These are phyloP conservation scores for Zasmidium angulare DNA, from an alignment of 2,329 filamentous ascomycete species.

Conservation along the genomic window DNA sequence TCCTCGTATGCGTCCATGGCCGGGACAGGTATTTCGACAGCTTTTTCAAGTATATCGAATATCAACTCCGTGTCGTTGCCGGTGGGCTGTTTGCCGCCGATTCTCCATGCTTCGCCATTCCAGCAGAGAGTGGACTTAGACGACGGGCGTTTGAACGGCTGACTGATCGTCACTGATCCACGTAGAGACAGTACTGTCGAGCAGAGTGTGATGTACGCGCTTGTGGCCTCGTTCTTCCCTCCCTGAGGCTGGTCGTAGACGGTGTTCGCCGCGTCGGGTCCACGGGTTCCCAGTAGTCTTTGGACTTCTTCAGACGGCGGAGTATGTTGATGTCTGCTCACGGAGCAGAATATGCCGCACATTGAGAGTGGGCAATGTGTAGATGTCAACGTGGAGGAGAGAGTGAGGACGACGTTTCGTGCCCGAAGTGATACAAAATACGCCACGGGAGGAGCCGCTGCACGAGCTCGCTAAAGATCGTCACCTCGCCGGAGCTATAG, in stretches of 20 bases:
- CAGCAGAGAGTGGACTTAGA: constrained; percentile 77
- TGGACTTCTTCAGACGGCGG: constrained; percentile 21
- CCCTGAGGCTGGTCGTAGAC: constrained; percentile 7
- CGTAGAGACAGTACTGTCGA: constrained; percentile 92
- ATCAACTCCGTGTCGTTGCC: constrained; percentile 79
- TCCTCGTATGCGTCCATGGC: constrained; percentile 2
- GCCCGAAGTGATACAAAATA: neutral
- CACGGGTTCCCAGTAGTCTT: constrained; percentile 29
- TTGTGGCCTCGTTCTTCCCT: neutral
- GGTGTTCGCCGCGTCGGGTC: constrained; percentile 30
- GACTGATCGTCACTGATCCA: constrained; percentile 66
- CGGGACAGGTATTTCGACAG: neutral
- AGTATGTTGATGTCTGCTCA: constrained; percentile 26
- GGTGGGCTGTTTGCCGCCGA: constrained; percentile 57
- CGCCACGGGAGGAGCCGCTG: neutral
- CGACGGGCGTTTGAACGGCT: constrained; percentile 65
- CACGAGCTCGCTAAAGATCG: neutral
- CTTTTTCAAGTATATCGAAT: constrained; percentile 55
- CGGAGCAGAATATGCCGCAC: constrained; percentile 38
- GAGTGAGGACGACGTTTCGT: neutral
- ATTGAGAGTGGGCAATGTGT: constrained; percentile 19
- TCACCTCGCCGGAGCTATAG: neutral
- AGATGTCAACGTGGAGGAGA: neutral
- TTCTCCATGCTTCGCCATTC: constrained; percentile 95
- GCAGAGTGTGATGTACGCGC: constrained; percentile 59